Percentiles rank a stretch among this genome's conserved stretches.
phyloP scores from a whole-genome alignment of 2,329 filamentous ascomycete genomes.

The Magnaporthiopsis incrustans region DNA sequence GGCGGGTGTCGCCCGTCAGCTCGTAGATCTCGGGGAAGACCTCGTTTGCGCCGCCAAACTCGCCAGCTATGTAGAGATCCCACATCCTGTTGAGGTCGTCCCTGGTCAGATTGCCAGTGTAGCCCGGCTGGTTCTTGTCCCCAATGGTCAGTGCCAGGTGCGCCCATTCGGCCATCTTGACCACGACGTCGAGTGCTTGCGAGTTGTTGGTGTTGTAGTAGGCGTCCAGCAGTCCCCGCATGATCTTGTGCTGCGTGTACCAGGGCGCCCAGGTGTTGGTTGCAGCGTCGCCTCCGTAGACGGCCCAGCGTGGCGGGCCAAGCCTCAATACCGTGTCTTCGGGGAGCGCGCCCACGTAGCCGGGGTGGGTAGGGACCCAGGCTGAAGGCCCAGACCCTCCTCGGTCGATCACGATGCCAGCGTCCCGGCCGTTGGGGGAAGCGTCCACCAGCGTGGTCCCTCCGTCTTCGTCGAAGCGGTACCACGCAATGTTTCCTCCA shows the following conservation, averaged over 20 bases:
- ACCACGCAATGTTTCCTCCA: conserved; percentile 17
- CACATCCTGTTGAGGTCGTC: conserved; percentile 27
- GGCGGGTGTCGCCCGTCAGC: conserved; percentile 19
- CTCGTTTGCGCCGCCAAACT: conserved; percentile 24
- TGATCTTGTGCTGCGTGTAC: conserved; percentile 27
- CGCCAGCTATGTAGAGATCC: conserved; percentile 25
- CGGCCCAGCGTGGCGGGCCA: conserved; percentile 24
- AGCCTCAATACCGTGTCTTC: conserved; percentile 24
- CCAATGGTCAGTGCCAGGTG: conserved; percentile 24
- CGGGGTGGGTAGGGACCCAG: conserved; percentile 22
- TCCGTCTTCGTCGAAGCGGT: conserved; percentile 13
- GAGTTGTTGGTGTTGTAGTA: conserved; percentile 26
- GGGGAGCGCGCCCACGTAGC: conserved; percentile 23
- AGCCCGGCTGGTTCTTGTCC: conserved; percentile 24
- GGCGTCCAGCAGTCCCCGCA: conserved; percentile 24
- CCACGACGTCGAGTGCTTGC: conserved; percentile 19
- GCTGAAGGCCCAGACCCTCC: conserved; percentile 11
- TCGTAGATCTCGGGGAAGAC: conserved; percentile 24
- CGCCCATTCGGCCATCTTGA: conserved; percentile 25
- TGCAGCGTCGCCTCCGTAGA: conserved; percentile 20
- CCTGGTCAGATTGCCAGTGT: conserved; percentile 22
- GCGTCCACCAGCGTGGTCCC: conserved; percentile 13
- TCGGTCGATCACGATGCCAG: conserved; percentile 4
- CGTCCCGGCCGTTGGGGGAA: conserved; percentile 12
- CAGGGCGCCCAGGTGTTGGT: conserved; percentile 25